Conservation (phyloP, 2,329 filamentous ascomycete genomes). For the Claviceps cyperi region DNA sequence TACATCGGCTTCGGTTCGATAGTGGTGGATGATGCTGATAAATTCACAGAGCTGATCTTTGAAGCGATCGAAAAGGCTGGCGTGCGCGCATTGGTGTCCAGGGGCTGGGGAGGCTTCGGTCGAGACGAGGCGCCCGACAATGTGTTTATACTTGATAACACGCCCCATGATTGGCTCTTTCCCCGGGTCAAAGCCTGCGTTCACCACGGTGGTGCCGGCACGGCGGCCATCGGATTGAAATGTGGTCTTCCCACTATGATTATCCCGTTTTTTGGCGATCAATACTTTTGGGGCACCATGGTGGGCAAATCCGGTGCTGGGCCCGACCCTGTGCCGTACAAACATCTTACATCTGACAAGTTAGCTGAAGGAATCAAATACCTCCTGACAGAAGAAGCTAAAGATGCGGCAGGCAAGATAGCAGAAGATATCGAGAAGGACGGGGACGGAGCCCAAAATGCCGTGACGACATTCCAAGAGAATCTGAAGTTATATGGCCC, state of each 20-base stretch:
- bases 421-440: slow-evolving; percentile 45
- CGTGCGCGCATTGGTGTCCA: slow-evolving; percentile 56
- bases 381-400: slow-evolving; percentile 47
- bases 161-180: slow-evolving; percentile 66
- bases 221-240: slow-evolving; percentile 59
- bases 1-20: slow-evolving; percentile 70
- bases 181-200: slow-evolving; percentile 51
- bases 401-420: slow-evolving; percentile 41
- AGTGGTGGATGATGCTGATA: slow-evolving; percentile 56
- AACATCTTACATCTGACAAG: slow-evolving; percentile 46
- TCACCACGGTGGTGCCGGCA: slow-evolving; percentile 67
- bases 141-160: slow-evolving; percentile 59
- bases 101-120: slow-evolving; percentile 63
- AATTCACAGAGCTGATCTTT: slow-evolving; percentile 57
- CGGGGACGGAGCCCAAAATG: slow-evolving; percentile 56
- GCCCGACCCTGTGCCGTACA: slow-evolving; percentile 53
- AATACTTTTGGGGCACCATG: slow-evolving; percentile 66
- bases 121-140: slow-evolving; percentile 42
- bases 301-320: slow-evolving; percentile 49
- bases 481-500: slow-evolving; percentile 38
- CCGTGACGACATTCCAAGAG: slow-evolving; percentile 51
- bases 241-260: slow-evolving; percentile 60
- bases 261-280: slow-evolving; percentile 68
- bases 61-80: slow-evolving; percentile 50
- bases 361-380: slow-evolving; percentile 57